Evolutionary conservation across 768 basidiomycete species (phyloP).

Genomic region (Tephrocybe rancida): DNA sequence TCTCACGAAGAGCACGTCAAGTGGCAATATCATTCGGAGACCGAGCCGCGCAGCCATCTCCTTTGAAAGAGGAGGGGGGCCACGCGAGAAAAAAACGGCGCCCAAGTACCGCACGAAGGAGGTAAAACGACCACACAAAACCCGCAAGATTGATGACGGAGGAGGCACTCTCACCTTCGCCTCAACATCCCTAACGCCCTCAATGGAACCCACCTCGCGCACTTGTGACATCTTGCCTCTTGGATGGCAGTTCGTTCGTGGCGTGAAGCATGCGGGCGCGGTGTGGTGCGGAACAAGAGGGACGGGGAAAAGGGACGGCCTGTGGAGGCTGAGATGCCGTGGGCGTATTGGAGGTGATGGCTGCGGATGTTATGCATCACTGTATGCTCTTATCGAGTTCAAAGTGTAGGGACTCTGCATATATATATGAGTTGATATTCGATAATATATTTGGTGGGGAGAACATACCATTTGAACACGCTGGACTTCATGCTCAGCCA

Average conservation of each 20-base stretch:
- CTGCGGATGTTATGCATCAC: too few species aligned
- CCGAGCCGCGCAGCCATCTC: too few species aligned
- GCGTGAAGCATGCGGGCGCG: constrained; percentile 51
- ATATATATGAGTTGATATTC: neutral
- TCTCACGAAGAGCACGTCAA: too few species aligned
- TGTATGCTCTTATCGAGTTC: too few species aligned
- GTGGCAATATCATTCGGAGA: too few species aligned
- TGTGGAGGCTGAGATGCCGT: constrained; percentile 72
- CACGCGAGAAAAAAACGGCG: too few species aligned
- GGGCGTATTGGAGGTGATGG: constrained; percentile 77
- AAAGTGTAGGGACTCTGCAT: too few species aligned
- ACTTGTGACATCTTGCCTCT: constrained; percentile 81
- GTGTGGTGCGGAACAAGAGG: constrained; percentile 52
- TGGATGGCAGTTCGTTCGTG: constrained; percentile 59
- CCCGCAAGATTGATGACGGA: too few species aligned
- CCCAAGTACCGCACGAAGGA: too few species aligned
- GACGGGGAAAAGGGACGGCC: constrained; percentile 82
- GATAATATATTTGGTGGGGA: constrained; percentile 20
- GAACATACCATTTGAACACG: constrained; percentile 82
- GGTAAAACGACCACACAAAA: neutral
- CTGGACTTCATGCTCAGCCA: constrained; percentile 84
- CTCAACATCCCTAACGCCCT: constrained; percentile 75
- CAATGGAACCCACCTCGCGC: constrained; percentile 71
- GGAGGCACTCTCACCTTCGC: constrained; percentile 63
- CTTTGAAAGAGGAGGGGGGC: too few species aligned